Evolutionary conservation across 2,329 filamentous ascomycete genomes (phyloP), one percentile per base, ranked within the genome.

Genomic region (Clarireedia hainanense): DNA sequence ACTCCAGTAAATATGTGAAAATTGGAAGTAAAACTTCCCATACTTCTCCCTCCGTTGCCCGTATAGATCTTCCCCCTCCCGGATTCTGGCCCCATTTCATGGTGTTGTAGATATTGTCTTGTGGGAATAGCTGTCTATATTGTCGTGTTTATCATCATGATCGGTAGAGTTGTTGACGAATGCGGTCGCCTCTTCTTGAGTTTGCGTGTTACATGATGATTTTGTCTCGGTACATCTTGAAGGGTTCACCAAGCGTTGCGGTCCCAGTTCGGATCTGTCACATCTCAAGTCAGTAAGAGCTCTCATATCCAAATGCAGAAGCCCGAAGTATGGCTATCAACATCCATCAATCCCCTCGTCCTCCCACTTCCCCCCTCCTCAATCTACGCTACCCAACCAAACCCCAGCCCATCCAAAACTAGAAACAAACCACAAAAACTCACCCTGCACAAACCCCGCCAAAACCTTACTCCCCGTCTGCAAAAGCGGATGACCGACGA

Each of bases 381-480:
- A 23, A 14, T 15, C 24, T 39, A 40, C 30, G 4, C 3, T 12
- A 20, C 10, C 10, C 12, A 12, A 14, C 30, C 30, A 14, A 14
- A 34, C 30, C 12, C 12, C 30, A 9, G 30, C 10, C 9, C 30
- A 14, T 10, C 30, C 5, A 34, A 26, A 51, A 27, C 20, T 20
- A 20, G 20, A 7, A n/a, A 34, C 43, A 50, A 57, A 43, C 15
- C 6, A 14, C n/a, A 23, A 60, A 74, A 60, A 74, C 80, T 67
- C 69, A 95, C 91, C 94, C 75, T 99, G 94, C 68, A 99, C 91
- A 76, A 97, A 99, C 30, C 89, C 89, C 12, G 91, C 92, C 66
- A 99, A 74, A 57, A 99, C 94, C 75, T 97, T 96, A 73, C 91
- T 96, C 52, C 94, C 94, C 30, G 94, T 99, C 81, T 99, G 94